These are phyloP conservation scores for Miscanthus lutarioriparius DNA, from an alignment of 176 grass and related monocot species.

Conservation along the genomic window DNA sequence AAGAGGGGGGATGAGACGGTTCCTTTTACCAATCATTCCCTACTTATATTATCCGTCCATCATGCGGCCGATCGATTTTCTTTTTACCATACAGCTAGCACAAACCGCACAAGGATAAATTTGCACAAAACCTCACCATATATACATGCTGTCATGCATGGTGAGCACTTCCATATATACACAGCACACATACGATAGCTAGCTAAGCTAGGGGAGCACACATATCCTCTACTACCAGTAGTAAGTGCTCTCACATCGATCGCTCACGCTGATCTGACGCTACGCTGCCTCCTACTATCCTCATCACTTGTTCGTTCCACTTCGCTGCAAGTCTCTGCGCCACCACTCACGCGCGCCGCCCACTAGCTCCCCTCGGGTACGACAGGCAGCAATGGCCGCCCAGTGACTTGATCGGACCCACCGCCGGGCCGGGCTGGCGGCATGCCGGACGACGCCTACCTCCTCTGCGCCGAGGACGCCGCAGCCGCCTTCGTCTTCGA, in stretches of 20 bases:
- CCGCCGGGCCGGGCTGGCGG: neutral
- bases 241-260: slow-evolving; percentile 41
- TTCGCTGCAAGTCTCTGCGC: neutral
- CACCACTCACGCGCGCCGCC: slow-evolving; percentile 11
- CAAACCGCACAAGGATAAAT: neutral
- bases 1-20: neutral
- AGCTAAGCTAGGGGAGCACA: neutral
- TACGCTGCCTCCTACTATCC: neutral
- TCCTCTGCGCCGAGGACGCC: slow-evolving; percentile 78
- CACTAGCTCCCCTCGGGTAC: neutral
- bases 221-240: slow-evolving; percentile 25
- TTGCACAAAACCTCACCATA: neutral
- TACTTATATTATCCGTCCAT: slow-evolving; percentile 20
- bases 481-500: slow-evolving; percentile 43
- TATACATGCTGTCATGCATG: neutral
- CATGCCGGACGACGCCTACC: slow-evolving; percentile 65
- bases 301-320: slow-evolving; percentile 15
- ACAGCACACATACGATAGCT: neutral
- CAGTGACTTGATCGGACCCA: slow-evolving; percentile 37
- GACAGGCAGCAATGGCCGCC: slow-evolving; percentile 27
- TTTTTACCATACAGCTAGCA: neutral
- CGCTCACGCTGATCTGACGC: slow-evolving; percentile 14
- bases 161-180: neutral
- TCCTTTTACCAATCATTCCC: slow-evolving; percentile 39
- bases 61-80: neutral